Conservation (phyloP, 225 moss, liverwort and hornwort species). For the Straminergon stramineum region DNA sequence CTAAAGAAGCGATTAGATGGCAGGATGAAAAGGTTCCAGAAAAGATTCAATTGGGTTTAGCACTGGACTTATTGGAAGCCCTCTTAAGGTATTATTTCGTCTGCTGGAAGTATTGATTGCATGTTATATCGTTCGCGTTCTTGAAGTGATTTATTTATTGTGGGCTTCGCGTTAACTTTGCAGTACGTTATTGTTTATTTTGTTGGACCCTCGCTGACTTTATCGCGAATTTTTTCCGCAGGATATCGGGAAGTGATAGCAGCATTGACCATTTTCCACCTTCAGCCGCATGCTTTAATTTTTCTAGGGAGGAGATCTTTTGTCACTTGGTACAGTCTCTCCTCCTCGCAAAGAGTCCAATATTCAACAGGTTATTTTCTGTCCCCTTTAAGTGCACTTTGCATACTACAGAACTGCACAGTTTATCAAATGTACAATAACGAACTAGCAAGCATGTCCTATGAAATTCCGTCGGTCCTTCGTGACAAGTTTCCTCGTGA, state of each 20-base stretch:
- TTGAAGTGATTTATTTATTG: not conserved
- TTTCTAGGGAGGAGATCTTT: slow-evolving; percentile 92
- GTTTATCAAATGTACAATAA: not conserved
- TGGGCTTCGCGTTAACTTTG: not conserved
- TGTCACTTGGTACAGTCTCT: slow-evolving; percentile 94
- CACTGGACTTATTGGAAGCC: slow-evolving; percentile 90
- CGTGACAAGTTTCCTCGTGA: not conserved
- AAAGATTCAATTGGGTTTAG: slow-evolving; percentile 84
- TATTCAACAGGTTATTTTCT: slow-evolving; percentile 61
- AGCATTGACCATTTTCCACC: slow-evolving; percentile 76
- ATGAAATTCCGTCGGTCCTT: not conserved
- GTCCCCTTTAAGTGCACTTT: not conserved
- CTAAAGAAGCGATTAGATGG: slow-evolving; percentile 96
- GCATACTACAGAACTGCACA: not conserved
- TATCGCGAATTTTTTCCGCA: slow-evolving; percentile 1
- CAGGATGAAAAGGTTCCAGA: slow-evolving; percentile 95
- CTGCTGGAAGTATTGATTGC: not conserved
- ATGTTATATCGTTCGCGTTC: not conserved
- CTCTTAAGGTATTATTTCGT: slow-evolving; percentile 53
- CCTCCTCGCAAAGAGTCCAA: slow-evolving; percentile 86
- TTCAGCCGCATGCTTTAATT: slow-evolving; percentile 72
- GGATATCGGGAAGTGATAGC: slow-evolving; percentile 75
- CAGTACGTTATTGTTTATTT: not conserved
- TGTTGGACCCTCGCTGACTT: not conserved
- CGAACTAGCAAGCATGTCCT: not conserved